Base-by-base conservation (phyloP, 2,329 filamentous ascomycete genomes). In the Lomentospora prolificans region DNA sequence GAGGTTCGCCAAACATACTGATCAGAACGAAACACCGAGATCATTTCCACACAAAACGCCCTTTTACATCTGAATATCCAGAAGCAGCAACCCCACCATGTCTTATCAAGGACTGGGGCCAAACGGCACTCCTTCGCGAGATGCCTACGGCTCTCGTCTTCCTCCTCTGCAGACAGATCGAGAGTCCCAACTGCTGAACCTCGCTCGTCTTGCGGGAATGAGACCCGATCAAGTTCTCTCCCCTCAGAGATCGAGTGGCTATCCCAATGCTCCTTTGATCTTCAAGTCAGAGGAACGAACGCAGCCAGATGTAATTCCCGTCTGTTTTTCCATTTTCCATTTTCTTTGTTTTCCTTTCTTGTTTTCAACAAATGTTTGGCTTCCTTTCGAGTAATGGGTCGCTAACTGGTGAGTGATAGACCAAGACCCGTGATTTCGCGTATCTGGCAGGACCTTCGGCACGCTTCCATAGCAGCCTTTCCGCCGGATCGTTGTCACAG, bases 161-260 rank as follows among this genome's bases (percentile, higher is more conserved):
- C 22, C 19, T 12, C 24, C 52, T 14, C 14, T 44, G 7, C 36
- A 31, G n/a, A 54, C 28, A 25, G 52, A 54, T 19, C 52, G 41
- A 25, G 52, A 44, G 24, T 54, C 30, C 27, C 52, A 54, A 25
- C 33, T 54, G 3, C 36, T 27, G 8, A 54, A 54, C 25, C 52
- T 54, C 4, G 33, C n/a, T 4, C 52, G 52, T 8, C 52, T 54
- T 3, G 52, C 52, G 22, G 44, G 44, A 22, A 22, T 48, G 17
- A 22, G 6, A 10, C 44, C 44, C 22, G 17, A 25, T 22, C 44
- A 25, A 27, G 22, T 10, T 12, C 17, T 14, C 12, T 4, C 44
- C 24, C 17, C 6, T 4, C 6, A 48, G 44, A 22, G 24, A 22
- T 22, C 17, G 44, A 22, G 14, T 48, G 44, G 44, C 12, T 25